Evolutionary conservation across 352 stramenopile genomes (phyloP), one percentile per base, ranked within the genome.

Genomic region (Albugo candida): DNA sequence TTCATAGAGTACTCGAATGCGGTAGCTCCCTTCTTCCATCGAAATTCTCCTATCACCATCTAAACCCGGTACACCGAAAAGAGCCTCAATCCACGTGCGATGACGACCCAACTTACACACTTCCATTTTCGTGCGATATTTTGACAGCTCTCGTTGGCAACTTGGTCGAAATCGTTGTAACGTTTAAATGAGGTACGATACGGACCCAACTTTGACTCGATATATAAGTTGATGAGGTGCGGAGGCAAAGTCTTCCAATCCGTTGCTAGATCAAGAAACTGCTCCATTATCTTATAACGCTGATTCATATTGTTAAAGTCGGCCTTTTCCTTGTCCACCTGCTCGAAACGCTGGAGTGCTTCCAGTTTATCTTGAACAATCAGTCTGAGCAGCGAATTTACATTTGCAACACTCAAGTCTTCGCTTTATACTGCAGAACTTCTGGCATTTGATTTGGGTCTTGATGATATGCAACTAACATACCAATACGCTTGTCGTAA

Each of bases 401-500:
- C 51, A 53, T 91, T 91, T 41, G 74, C 79, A 14, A 84, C 60
- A 3, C 58, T 75, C 61, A 87, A 13, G 68, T 65, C 20, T 67
- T 86, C 11, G 76, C 76, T 74, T 86, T 89, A 54, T 86, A 89
- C 63, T 89, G 76, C 57, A 89, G 85, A 50, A 89, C 86, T 4
- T 71, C 75, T 11, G 76, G 76, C 50, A 85, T 89, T 38, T 68
- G 70, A 24, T 69, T 63, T 17, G 44, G 55, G 35, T 65, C 68
- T 67, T 65, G 17, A 74, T 73, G 31, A 89, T 76, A 16, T 72
- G 76, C 65, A 91, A 83, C 47, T 86, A 91, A 48, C 74, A 87
- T 35, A 74, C 77, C 4, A 87, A 58, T 72, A 45, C 81, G 81
- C 43, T 74, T 72, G 47, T 74, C 83, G 52, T 92, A 92, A 45